Percentiles rank a stretch among this genome's conserved stretches.
Conservation (phyloP, 768 basidiomycete genomes). For the Melanogaster broomeanus region DNA sequence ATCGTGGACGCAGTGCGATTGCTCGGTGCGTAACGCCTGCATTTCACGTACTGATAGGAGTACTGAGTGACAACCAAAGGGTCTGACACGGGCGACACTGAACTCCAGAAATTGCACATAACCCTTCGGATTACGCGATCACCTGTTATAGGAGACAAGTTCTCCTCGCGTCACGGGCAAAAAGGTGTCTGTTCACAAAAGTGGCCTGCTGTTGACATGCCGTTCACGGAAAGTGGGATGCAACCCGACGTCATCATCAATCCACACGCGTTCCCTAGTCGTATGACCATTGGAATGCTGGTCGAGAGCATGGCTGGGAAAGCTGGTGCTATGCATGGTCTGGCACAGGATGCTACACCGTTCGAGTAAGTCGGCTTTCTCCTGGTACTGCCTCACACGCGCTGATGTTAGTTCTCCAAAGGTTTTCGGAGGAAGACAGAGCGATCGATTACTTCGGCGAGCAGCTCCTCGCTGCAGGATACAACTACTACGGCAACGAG, state of each 20-base stretch:
- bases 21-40: conserved; percentile 55
- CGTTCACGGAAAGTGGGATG: conserved; percentile 97
- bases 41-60: neutral
- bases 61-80: conserved; percentile 45
- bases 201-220: conserved; percentile 98
- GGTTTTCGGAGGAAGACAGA: conserved; percentile 96
- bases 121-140: conserved; percentile 91
- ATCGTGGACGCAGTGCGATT: conserved; percentile 92
- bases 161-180: conserved; percentile 98
- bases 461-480: conserved; percentile 90
- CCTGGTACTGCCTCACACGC: neutral
- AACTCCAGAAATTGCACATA: conserved; percentile 91
- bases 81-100: conserved; percentile 82
- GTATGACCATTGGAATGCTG: conserved; percentile 99
- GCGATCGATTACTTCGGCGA: conserved; percentile 97
- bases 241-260: conserved; percentile 99
- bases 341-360: conserved; percentile 98
- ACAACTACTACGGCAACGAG: conserved; percentile 99
- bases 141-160: conserved; percentile 99
- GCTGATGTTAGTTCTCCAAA: conserved; percentile 31
- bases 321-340: conserved; percentile 96
- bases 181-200: conserved; percentile 99
- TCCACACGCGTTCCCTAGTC: conserved; percentile 98
- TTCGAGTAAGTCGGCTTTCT: conserved; percentile 71
- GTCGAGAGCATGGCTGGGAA: conserved; percentile 99